Percentiles rank a stretch among this genome's conserved stretches.
These are phyloP conservation scores for Oryza australiensis DNA, from an alignment of 176 grass and related monocot genomes.

Conservation along the genomic window DNA sequence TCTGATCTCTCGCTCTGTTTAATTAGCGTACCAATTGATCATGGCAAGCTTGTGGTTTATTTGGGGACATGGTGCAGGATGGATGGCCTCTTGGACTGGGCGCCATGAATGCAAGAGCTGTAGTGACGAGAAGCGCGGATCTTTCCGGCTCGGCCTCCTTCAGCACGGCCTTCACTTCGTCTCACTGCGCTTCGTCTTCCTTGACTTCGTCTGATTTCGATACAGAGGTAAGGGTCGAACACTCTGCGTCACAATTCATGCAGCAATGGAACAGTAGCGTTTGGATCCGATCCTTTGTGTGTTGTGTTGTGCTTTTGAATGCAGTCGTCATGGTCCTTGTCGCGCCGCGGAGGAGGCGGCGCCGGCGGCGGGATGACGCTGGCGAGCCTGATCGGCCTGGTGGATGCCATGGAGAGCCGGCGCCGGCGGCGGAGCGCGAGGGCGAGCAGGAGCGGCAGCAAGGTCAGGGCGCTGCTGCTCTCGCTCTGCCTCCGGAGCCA, in stretches of 20 bases:
- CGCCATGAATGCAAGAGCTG: slow-evolving; percentile 36
- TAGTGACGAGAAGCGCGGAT: slow-evolving; percentile 28
- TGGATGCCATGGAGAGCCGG: slow-evolving; percentile 49
- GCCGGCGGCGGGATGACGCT: slow-evolving; percentile 52
- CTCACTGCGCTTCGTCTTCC: slow-evolving; percentile 43
- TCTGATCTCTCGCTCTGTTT: not conserved
- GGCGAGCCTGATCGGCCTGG: slow-evolving; percentile 59
- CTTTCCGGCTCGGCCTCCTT: slow-evolving; percentile 50
- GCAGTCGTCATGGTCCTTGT: slow-evolving; percentile 50
- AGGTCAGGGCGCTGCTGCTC: slow-evolving; percentile 56
- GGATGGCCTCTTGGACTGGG: slow-evolving; percentile 77
- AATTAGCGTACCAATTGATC: not conserved
- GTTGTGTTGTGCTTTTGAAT: not conserved
- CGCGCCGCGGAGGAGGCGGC: slow-evolving; percentile 22
- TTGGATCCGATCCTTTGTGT: not conserved
- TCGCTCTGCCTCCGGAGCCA: slow-evolving; percentile 65
- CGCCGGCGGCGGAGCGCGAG: slow-evolving; percentile 39
- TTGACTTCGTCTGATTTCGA: slow-evolving; percentile 49
- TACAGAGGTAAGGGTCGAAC: slow-evolving; percentile 42
- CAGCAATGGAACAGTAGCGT: not conserved
- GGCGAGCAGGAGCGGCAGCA: slow-evolving; percentile 44
- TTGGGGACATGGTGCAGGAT: slow-evolving; percentile 34
- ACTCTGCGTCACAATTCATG: not conserved
- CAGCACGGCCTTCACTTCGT: slow-evolving; percentile 50
- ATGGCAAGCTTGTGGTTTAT: not conserved